Evolutionary conservation across 371 early-diverging fungal species (phyloP).

Genomic region (Neoconidiobolus thromboides): DNA sequence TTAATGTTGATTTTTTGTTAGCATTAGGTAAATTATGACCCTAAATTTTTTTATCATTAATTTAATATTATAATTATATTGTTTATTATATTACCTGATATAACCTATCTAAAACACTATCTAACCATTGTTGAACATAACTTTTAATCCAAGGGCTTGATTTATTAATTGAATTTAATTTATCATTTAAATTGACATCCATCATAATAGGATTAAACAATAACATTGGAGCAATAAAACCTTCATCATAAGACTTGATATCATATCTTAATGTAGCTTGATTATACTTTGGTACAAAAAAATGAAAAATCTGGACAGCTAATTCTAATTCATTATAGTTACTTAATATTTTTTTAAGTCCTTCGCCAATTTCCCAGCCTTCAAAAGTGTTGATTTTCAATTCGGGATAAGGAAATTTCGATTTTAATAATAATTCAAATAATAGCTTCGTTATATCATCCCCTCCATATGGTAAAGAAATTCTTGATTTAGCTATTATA

Average conservation of each 20-base stretch:
- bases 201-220: constrained; percentile 8
- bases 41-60: no score
- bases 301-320: constrained; percentile 55
- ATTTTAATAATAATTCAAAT: constrained; percentile 33
- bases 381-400: constrained; percentile 34
- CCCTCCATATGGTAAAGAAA: constrained; percentile 46
- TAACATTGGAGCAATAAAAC: constrained; percentile 56
- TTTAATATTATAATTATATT: background rate
- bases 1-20: no score
- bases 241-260: constrained; percentile 75
- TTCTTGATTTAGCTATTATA: constrained; percentile 40
- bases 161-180: background rate
- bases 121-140: background rate
- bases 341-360: constrained; percentile 57
- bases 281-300: constrained; percentile 56
- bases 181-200: background rate
- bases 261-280: constrained; percentile 47
- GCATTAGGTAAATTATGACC: no score
- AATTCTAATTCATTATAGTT: constrained; percentile 64
- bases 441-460: constrained; percentile 69
- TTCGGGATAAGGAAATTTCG: constrained; percentile 54
- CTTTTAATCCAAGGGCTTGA: background rate
- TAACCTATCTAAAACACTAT: background rate
- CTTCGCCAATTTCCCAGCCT: constrained; percentile 50
- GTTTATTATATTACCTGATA: background rate